A percentile compares a stretch with the other conserved stretches of the same genome.
Evolutionary conservation across 768 basidiomycete genomes (phyloP).

Genomic region (Trametes punicea): DNA sequence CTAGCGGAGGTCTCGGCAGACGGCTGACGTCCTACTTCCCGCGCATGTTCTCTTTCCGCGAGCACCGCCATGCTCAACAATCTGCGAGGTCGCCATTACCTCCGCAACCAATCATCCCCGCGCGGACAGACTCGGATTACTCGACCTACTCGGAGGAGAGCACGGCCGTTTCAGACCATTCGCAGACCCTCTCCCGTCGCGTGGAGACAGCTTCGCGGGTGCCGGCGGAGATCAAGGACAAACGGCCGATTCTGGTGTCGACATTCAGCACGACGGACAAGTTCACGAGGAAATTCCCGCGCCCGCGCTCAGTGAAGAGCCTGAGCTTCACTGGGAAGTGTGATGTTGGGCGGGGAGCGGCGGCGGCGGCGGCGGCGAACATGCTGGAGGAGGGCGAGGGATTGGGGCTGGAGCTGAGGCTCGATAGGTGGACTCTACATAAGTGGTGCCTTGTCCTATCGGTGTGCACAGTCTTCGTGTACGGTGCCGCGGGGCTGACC

Average conservation of each 20-base stretch:
- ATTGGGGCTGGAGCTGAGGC: slow-evolving; percentile 34
- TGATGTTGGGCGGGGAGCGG: slow-evolving; percentile 1
- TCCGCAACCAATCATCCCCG: neutral
- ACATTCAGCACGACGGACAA: slow-evolving; percentile 32
- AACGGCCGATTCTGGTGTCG: slow-evolving; percentile 18
- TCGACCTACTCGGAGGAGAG: slow-evolving; percentile 14
- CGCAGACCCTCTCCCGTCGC: neutral
- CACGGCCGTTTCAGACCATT: slow-evolving; percentile 13
- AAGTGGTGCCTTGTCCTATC: slow-evolving; percentile 63
- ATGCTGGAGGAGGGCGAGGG: slow-evolving; percentile 37
- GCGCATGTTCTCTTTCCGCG: slow-evolving; percentile 5
- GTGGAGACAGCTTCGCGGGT: neutral
- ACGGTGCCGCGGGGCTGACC: slow-evolving; percentile 48
- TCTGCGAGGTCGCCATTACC: too few relatives aligned
- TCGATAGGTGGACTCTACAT: slow-evolving; percentile 54
- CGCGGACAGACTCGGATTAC: slow-evolving; percentile 2
- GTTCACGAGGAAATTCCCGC: slow-evolving; percentile 53
- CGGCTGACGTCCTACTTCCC: slow-evolving; percentile 17
- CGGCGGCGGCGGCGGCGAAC: slow-evolving; percentile 21
- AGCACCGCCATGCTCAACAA: too few relatives aligned
- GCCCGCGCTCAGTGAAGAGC: slow-evolving; percentile 30
- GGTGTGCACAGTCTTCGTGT: slow-evolving; percentile 49
- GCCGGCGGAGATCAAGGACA: slow-evolving; percentile 16
- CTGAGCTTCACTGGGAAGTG: slow-evolving; percentile 12
- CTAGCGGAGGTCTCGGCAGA: neutral